A percentile compares a stretch with the other conserved stretches of the same genome.
Conservation (phyloP, 768 basidiomycete genomes). For the Tricholoma bakamatsutake region DNA sequence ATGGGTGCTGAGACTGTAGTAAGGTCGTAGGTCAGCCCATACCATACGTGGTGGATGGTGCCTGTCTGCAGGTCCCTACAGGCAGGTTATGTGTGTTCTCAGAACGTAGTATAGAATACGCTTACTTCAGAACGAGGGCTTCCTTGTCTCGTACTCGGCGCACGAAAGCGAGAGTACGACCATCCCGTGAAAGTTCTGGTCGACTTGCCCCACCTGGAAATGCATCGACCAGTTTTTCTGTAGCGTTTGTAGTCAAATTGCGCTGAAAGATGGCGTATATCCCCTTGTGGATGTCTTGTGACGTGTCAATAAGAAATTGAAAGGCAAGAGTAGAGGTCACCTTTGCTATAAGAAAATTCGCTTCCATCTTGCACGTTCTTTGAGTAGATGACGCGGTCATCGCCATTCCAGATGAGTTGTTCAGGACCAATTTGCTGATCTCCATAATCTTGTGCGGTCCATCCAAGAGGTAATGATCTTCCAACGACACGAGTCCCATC, state of each 20-base stretch:
- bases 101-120: constrained; percentile 1
- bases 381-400: constrained; percentile 56
- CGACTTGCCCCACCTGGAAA: constrained; percentile 69
- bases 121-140: constrained; percentile 65
- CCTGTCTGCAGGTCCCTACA: constrained; percentile 61
- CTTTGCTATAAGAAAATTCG: constrained; percentile 59
- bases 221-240: constrained; percentile 46
- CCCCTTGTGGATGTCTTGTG: constrained; percentile 60
- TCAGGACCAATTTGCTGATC: constrained; percentile 73
- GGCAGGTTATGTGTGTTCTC: not conserved
- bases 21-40: constrained; percentile 68
- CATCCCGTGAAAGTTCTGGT: constrained; percentile 64
- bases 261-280: constrained; percentile 67
- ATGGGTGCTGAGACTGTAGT: constrained; percentile 61
- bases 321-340: constrained; percentile 23
- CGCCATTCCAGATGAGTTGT: constrained; percentile 57
- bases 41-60: constrained; percentile 57
- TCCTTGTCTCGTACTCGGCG: constrained; percentile 69
- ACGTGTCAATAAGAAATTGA: not conserved
- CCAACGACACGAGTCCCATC: constrained; percentile 52
- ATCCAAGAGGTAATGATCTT: constrained; percentile 52
- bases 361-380: constrained; percentile 55
- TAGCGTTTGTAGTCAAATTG: constrained; percentile 52
- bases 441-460: constrained; percentile 53
- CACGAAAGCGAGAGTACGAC: constrained; percentile 67